A percentile compares a stretch with the other conserved stretches of the same genome.
These are phyloP conservation scores for Jamesozyma hellenica DNA, from an alignment of 805 yeast species.

Conservation along the genomic window DNA sequence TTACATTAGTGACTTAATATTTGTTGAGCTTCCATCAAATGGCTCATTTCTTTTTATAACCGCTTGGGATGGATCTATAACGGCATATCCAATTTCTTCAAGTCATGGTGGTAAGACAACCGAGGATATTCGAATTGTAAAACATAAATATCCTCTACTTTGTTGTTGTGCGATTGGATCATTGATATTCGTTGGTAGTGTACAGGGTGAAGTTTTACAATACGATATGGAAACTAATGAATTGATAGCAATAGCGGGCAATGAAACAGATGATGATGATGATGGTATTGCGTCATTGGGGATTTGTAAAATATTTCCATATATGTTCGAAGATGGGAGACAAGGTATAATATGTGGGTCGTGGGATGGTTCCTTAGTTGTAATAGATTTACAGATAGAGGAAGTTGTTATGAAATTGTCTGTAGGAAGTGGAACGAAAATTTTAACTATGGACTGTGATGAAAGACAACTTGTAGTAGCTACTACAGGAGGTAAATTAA, in stretches of 20 bases:
- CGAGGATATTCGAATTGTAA: conserved; percentile 5
- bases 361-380: conserved; percentile 47
- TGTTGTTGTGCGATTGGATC: conserved; percentile 10
- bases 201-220: conserved; percentile 45
- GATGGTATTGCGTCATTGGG: conserved; percentile 31
- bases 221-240: conserved; percentile 41
- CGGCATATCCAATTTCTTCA: conserved; percentile 29
- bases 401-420: conserved; percentile 2
- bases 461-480: conserved; percentile 41
- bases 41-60: conserved; percentile 33
- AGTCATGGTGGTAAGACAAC: conserved; percentile 2
- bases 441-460: conserved; percentile 52
- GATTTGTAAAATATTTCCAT: conserved; percentile 22
- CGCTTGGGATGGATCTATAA: conserved; percentile 48
- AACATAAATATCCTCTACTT: conserved; percentile 11
- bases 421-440: conserved; percentile 9
- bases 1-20: conserved; percentile 21
- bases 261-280: conserved; percentile 2
- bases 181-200: conserved; percentile 38
- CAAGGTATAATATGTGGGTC: conserved; percentile 43
- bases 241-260: conserved; percentile 18
- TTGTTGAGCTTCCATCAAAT: conserved; percentile 22
- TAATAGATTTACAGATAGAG: conserved; percentile 35
- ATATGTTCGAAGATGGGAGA: not conserved
- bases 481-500: conserved; percentile 41